Base-by-base conservation (phyloP, 495 filamentous ascomycete genomes). In the Xylaria nigripes region DNA sequence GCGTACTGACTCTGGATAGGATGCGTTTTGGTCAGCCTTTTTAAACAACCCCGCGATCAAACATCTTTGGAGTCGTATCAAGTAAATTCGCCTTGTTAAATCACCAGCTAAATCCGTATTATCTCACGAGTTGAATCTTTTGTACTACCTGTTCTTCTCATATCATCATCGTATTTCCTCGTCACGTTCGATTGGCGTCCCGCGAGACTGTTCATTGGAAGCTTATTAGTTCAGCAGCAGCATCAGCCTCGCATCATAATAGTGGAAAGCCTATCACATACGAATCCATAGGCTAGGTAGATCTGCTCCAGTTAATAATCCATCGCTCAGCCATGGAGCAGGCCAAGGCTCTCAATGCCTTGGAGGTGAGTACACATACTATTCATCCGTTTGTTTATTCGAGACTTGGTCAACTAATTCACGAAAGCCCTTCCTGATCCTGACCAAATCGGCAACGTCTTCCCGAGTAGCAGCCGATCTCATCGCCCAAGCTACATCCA, bases 401-500 rank as follows among this genome's bases (percentile, higher is more conserved):
- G 24, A 16, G 30, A 45, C 40, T 53, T 62, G 48, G 29, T 22
- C 23, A 41, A 19, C 23, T 45, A 61, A 50, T 42, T 43, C 5
- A 25, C 19, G 21, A 25, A 45, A 93, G 73, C 90, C 93, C 8
- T 96, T 90, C 76, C 75, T 97, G 56, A 83, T 85, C 30, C 87
- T 96, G 52, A 84, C 87, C 58, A 91, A 87, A 66, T 88, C 89
- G 27, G 89, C 90, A 38, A 85, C 81, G 5, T 87, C 89, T 0
- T 87, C 89, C 21, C 84, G 87, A 46, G 87, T 90, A 45, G 85
- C 90, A 21, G 84, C 89, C 48, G 89, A 96, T 61, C 80, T 99
- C 9, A 80, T 97, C 61, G 81, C 79, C 18, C 89, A 90, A 72
- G 93, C 90, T 24, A 97, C 90, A 41, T 87, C 89, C 18, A 83